These are phyloP conservation scores for Psophocarpus tetragonolobus DNA, from an alignment of 306 rosid genomes.

Conservation along the genomic window DNA sequence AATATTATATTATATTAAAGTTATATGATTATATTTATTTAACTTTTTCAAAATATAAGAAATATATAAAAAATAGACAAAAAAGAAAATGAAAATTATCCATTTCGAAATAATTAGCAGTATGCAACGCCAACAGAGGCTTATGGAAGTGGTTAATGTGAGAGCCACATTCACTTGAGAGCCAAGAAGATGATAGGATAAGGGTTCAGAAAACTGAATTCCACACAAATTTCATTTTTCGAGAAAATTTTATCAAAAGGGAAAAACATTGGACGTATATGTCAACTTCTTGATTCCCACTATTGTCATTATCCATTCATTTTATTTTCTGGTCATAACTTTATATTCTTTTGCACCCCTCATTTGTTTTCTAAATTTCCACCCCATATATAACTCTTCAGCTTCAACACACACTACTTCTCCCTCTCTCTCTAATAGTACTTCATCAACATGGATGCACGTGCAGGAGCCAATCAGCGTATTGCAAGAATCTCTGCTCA, in stretches of 20 bases:
- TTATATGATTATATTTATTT: too few species aligned
- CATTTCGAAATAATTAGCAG: too few species aligned
- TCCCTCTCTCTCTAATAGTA: neutral
- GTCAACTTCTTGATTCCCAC: slow-evolving; percentile 40
- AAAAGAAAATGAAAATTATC: too few species aligned
- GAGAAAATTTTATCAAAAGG: neutral
- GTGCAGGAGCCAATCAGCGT: slow-evolving; percentile 51
- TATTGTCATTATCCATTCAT: slow-evolving; percentile 40
- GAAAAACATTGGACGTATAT: slow-evolving; percentile 29
- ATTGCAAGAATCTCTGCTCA: slow-evolving; percentile 73
- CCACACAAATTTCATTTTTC: slow-evolving; percentile 49
- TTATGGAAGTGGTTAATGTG: slow-evolving; percentile 19
- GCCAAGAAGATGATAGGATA: slow-evolving; percentile 64
- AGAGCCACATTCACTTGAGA: slow-evolving; percentile 52
- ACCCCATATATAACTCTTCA: slow-evolving; percentile 16
- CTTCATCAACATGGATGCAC: slow-evolving; percentile 46
- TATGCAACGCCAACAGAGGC: neutral
- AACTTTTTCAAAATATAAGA: too few species aligned
- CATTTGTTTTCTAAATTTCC: neutral
- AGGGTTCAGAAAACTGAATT: slow-evolving; percentile 41
- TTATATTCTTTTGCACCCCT: slow-evolving; percentile 28
- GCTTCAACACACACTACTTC: neutral
- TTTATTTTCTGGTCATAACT: neutral
- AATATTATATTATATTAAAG: too few species aligned
- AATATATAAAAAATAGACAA: too few species aligned